Conservation (phyloP, 2,329 filamentous ascomycete species). For the Teratosphaeriaceae sp. region DNA sequence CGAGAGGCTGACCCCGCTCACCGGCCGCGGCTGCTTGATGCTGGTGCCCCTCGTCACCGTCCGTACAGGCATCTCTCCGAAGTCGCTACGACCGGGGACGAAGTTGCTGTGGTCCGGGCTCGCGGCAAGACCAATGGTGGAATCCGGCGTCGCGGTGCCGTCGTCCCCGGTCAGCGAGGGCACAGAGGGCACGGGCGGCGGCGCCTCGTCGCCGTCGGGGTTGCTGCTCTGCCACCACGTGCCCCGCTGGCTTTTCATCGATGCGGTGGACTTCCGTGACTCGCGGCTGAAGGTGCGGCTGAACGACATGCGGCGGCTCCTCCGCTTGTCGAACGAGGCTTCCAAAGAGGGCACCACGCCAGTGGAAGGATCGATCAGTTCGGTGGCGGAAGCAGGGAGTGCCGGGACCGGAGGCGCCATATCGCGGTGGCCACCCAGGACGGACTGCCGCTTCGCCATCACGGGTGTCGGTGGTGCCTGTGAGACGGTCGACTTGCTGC, state of each 20-base stretch:
- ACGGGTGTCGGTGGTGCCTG: neutral
- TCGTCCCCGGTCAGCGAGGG: conserved; percentile 6
- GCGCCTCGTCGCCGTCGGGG: conserved; percentile 1
- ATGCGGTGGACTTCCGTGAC: conserved; percentile 6
- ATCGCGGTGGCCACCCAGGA: conserved; percentile 2
- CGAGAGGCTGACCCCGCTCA: conserved; percentile 14
- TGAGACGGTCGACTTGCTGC: conserved; percentile 3
- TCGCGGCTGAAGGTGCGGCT: conserved; percentile 1
- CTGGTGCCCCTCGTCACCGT: neutral
- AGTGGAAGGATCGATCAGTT: neutral
- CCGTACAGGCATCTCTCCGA: neutral
- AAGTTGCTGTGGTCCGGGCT: conserved; percentile 5
- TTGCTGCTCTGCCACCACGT: conserved; percentile 10
- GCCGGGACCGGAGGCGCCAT: neutral
- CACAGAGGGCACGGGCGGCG: conserved; percentile 3
- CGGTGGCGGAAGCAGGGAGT: neutral
- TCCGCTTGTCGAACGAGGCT: neutral
- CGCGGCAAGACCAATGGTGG: conserved; percentile 3
- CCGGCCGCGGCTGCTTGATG: conserved; percentile 13
- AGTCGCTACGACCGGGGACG: neutral
- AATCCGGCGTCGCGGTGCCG: conserved; percentile 7
- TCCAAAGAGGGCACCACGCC: neutral
- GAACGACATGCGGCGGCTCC: neutral
- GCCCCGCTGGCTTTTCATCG: conserved; percentile 3
- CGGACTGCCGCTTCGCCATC: conserved; percentile 2